Percentiles rank a stretch among this genome's conserved stretches.
Evolutionary conservation across 352 stramenopile genomes (phyloP).

Genomic region (Globisporangium mamillatum): DNA sequence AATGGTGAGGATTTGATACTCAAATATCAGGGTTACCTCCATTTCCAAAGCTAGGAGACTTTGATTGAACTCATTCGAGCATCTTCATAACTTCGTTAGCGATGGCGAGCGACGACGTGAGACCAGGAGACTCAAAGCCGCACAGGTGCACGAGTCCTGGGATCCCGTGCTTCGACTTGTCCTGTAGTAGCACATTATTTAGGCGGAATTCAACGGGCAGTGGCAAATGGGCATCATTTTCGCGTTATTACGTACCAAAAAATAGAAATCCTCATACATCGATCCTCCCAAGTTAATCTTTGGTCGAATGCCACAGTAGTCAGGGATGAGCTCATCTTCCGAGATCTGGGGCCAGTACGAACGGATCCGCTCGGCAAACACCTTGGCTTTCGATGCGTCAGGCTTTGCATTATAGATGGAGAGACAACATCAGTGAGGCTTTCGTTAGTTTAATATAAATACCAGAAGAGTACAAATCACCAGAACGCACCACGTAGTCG

Average conservation of each 20-base stretch:
- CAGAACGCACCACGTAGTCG: conserved; percentile 70
- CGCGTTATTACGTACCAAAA: conserved; percentile 46
- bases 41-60: background rate
- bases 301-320: conserved; percentile 96
- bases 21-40: background rate
- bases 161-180: conserved; percentile 66
- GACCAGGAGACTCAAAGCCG: conserved; percentile 96
- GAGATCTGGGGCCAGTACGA: conserved; percentile 92
- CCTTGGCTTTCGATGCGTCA: conserved; percentile 48
- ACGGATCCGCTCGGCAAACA: conserved; percentile 71
- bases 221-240: background rate
- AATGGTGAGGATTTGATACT: too few relatives aligned
- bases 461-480: background rate
- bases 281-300: conserved; percentile 84
- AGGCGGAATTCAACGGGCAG: background rate
- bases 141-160: conserved; percentile 90
- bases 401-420: conserved; percentile 25
- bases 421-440: background rate
- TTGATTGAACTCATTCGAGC: conserved; percentile 17
- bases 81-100: conserved; percentile 69
- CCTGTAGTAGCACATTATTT: conserved; percentile 23
- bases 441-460: background rate
- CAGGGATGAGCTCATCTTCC: conserved; percentile 75
- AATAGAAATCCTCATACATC: conserved; percentile 89
- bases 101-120: conserved; percentile 87